phyloP scores from a whole-genome alignment of 345 rosid genomes.

The Sonneratia caseolaris region DNA sequence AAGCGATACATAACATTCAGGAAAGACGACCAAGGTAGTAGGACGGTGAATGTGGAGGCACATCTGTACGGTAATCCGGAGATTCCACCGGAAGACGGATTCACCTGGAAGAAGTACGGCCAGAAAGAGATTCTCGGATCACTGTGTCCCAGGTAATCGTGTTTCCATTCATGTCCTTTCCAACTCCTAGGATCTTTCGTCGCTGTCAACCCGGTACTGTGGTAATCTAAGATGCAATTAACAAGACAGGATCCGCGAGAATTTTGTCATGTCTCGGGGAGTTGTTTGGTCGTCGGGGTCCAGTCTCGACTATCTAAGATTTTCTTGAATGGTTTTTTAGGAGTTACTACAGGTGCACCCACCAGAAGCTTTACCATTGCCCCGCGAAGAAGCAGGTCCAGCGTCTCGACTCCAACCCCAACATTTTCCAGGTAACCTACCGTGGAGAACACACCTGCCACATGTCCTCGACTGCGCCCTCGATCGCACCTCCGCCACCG shows the following conservation, averaged over 20 bases:
- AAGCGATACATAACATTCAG: conserved; percentile 12
- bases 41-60: conserved; percentile 35
- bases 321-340: conserved; percentile 19
- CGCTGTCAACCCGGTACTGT: no score
- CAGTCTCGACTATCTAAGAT: no score
- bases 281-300: no score
- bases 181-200: no score
- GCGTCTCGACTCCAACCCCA: conserved; percentile 54
- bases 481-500: conserved; percentile 12
- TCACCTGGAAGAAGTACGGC: conserved; percentile 82
- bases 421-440: conserved; percentile 52
- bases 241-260: no score
- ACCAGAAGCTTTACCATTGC: conserved; percentile 68
- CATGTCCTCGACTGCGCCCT: conserved; percentile 49
- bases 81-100: conserved; percentile 71
- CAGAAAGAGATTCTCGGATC: conserved; percentile 81
- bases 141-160: conserved; percentile 51
- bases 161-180: no score
- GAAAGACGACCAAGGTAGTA: conserved; percentile 26
- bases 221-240: no score
- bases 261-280: no score
- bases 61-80: conserved; percentile 55
- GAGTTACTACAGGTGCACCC: conserved; percentile 80
- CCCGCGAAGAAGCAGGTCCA: conserved; percentile 89
- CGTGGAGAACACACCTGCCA: conserved; percentile 66